These are phyloP conservation scores for Artemisia argyi DNA, from an alignment of 129 eudicot genomes.

Conservation along the genomic window DNA sequence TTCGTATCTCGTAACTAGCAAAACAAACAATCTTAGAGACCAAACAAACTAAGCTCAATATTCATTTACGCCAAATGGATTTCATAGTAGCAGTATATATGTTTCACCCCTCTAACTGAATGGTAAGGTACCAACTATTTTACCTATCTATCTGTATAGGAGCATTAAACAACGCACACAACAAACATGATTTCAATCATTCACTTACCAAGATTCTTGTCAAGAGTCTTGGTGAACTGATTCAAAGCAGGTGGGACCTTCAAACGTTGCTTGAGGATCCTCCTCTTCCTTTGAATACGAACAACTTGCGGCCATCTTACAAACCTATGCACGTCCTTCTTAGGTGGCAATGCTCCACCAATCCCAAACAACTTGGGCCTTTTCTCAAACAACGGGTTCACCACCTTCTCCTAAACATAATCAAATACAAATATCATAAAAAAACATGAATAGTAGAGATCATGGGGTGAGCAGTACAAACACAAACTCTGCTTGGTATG, in stretches of 20 bases:
- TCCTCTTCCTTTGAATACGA: conserved; percentile 79
- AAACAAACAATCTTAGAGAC: background rate
- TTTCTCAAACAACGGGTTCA: conserved; percentile 79
- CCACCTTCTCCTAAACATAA: conserved; percentile 49
- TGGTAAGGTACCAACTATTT: background rate
- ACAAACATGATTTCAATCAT: background rate
- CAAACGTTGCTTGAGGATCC: conserved; percentile 86
- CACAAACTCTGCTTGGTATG: background rate
- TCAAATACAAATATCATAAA: background rate
- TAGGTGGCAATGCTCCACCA: conserved; percentile 91
- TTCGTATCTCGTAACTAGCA: background rate
- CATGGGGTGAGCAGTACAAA: too few relatives aligned
- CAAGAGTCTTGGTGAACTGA: conserved; percentile 85
- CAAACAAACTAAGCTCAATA: too few relatives aligned
- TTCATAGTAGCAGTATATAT: too few relatives aligned
- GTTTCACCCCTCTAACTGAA: too few relatives aligned
- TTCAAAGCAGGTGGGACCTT: conserved; percentile 93
- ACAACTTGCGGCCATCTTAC: conserved; percentile 88
- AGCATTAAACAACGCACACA: background rate
- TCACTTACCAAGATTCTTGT: conserved; percentile 70
- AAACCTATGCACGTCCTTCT: conserved; percentile 78
- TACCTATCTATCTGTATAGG: background rate
- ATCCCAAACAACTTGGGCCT: conserved; percentile 86
- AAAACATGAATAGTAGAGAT: background rate
- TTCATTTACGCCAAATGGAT: too few relatives aligned